Conservation (phyloP, 202 grass and related monocot species). For the Panicum virgatum region DNA sequence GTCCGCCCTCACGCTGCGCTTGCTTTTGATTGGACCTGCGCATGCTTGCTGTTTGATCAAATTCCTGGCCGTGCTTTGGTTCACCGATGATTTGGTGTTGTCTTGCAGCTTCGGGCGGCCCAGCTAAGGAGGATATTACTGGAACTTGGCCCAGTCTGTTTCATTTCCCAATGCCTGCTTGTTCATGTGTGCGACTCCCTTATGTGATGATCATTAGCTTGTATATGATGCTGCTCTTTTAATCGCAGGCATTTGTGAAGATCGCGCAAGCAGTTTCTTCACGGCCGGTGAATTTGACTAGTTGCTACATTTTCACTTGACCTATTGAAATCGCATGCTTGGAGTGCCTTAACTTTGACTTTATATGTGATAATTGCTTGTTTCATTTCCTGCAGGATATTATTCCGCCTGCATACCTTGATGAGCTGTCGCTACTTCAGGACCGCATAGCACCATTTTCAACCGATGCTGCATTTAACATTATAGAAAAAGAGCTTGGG, state of each 20-base stretch:
- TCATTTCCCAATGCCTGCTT: neutral
- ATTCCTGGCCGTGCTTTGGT: neutral
- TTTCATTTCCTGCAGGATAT: slow-evolving; percentile 65
- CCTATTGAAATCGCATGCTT: neutral
- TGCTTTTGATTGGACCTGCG: neutral
- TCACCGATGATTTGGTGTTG: slow-evolving; percentile 33
- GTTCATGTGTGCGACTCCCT: neutral
- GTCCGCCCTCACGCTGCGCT: slow-evolving; percentile 20
- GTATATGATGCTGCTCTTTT: slow-evolving; percentile 17
- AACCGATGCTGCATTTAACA: slow-evolving; percentile 82
- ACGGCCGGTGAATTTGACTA: slow-evolving; percentile 60
- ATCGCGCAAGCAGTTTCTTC: slow-evolving; percentile 97
- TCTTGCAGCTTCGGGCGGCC: slow-evolving; percentile 68
- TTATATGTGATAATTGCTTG: slow-evolving; percentile 1
- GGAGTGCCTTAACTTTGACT: neutral
- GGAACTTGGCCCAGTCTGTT: slow-evolving; percentile 81
- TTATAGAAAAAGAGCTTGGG: slow-evolving; percentile 89
- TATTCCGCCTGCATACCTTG: slow-evolving; percentile 93
- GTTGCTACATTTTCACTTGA: neutral
- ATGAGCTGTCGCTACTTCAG: slow-evolving; percentile 89
- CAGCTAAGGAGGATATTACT: slow-evolving; percentile 81
- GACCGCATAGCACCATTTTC: slow-evolving; percentile 96
- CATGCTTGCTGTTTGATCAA: slow-evolving; percentile 29
- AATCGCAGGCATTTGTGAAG: slow-evolving; percentile 82
- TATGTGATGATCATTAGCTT: neutral